phyloP scores from a whole-genome alignment of 768 basidiomycete genomes.

The Mycena crocata region DNA sequence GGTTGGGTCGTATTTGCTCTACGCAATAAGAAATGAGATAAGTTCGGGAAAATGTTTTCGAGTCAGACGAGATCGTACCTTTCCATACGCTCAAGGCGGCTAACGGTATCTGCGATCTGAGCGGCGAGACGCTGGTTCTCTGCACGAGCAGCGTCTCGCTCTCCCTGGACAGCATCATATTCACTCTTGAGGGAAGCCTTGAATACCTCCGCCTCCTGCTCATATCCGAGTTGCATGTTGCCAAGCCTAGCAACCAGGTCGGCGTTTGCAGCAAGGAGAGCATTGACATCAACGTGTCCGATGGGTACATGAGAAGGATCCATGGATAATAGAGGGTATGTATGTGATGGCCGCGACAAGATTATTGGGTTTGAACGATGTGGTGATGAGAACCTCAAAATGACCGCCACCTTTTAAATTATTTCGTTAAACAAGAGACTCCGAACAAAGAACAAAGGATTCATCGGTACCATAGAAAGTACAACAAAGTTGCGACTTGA shows the following conservation, averaged over 20 bases:
- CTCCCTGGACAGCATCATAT: background rate
- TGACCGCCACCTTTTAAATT: too few species aligned
- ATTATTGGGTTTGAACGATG: too few species aligned
- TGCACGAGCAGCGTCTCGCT: background rate
- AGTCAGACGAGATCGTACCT: too few species aligned
- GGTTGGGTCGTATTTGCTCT: background rate
- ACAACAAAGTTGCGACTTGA: too few species aligned
- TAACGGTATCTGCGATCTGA: background rate
- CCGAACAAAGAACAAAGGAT: too few species aligned
- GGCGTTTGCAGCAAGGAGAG: background rate
- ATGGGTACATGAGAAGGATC: too few species aligned
- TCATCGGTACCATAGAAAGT: too few species aligned
- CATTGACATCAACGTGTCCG: background rate
- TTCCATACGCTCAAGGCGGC: conserved; percentile 3
- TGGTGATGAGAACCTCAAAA: too few species aligned
- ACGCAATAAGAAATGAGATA: background rate
- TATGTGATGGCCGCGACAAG: too few species aligned
- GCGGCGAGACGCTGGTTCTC: background rate
- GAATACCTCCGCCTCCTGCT: background rate
- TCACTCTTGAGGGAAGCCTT: background rate
- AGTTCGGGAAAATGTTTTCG: too few species aligned
- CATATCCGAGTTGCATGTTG: background rate
- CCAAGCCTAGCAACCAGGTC: background rate
- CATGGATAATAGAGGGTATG: too few species aligned
- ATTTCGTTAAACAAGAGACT: too few species aligned